Evolutionary conservation across 331 rosid species (phyloP), one percentile per base, ranked within the genome.

Genomic region (Malus hybrid): DNA sequence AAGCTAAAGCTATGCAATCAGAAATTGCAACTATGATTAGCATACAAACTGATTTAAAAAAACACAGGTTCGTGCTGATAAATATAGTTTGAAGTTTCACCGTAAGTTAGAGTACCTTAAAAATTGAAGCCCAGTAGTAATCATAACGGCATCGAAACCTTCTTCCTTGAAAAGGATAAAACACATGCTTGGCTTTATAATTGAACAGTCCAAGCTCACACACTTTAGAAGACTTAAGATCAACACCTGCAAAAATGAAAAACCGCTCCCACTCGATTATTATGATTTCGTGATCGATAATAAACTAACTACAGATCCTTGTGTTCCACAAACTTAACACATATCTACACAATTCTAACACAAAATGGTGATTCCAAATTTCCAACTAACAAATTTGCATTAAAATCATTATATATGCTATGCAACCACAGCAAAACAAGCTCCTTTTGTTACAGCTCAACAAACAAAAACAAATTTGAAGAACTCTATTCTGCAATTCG

Each of bases 51-150:
- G 54, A 50, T 36, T 55, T 13, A 52, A 13, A 52, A 48, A 31
- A 8, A 20, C 2, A 6, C 7, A 57, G 5, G 14, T 12, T 4
- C 8, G 13, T 57, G 54, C 19, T 1, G 36, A 20, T 14, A 74
- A 15, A n/a, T 20, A 77, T 18, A n/a, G 48, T n/a, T 34, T 3
- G 22, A 34, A 65, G 56, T 16, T 62, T 13, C 79, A 36, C 46
- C 68, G 44, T 15, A 55, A 61, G 44, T 68, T 36, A 64, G 15
- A 14, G 27, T 72, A 93, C 98, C 98, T 91, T 81, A 85, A 91
- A 93, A 64, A 93, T 80, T 2, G 98, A 93, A 55, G 97, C 92
- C 98, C 98, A 93, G 69, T 91, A 93, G 85, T 93, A 93, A 74
- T 91, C 98, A 81, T 88, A 90, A 32, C 90, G 96, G 54, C 97